Conservation (phyloP, 768 basidiomycete species). For the Cystobasidium tubakii region DNA sequence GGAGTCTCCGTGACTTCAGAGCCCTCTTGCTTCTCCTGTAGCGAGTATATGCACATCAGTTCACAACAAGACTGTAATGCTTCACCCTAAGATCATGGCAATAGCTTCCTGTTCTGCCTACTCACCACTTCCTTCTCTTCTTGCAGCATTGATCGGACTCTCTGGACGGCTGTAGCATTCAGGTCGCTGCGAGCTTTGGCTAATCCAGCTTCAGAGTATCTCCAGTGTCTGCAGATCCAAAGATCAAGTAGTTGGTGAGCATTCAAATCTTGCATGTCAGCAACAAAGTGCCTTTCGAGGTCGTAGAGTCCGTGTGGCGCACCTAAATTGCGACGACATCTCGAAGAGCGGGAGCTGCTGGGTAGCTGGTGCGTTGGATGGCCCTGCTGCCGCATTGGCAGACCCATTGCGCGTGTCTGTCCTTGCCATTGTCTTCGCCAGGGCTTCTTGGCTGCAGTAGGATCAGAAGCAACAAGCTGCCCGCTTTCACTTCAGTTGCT, state of each 20-base stretch:
- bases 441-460: background rate
- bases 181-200: conserved; percentile 59
- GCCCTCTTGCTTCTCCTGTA: conserved; percentile 36
- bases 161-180: conserved; percentile 69
- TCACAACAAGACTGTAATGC: too few relatives aligned
- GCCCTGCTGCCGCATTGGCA: background rate
- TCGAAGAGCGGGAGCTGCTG: conserved; percentile 34
- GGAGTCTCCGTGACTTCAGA: conserved; percentile 57
- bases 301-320: background rate
- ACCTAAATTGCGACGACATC: conserved; percentile 37
- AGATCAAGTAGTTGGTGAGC: conserved; percentile 35
- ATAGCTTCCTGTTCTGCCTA: too few relatives aligned
- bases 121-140: conserved; percentile 53
- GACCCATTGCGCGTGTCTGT: conserved; percentile 11
- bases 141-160: conserved; percentile 71
- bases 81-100: too few relatives aligned
- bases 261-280: background rate
- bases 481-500: background rate
- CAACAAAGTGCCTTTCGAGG: background rate
- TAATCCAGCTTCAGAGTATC: conserved; percentile 69
- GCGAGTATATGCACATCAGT: too few relatives aligned
- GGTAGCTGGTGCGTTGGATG: background rate
- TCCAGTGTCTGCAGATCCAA: conserved; percentile 69
- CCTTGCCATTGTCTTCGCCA: conserved; percentile 11
- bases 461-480: background rate